These are phyloP conservation scores for Phytophthora litchii DNA, from an alignment of 352 stramenopile genomes.

Conservation along the genomic window DNA sequence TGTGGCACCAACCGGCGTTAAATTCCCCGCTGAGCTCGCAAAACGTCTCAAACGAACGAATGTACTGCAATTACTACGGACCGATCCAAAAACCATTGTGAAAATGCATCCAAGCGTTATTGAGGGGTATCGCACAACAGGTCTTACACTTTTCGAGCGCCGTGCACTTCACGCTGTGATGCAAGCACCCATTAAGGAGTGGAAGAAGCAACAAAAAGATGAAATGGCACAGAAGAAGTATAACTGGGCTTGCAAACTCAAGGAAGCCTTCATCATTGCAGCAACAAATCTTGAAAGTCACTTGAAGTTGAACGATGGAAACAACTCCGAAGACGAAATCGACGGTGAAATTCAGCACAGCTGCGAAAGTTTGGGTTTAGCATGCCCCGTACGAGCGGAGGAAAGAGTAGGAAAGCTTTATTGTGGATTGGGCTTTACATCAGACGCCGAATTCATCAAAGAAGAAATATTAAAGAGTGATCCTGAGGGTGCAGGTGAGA, in stretches of 20 bases:
- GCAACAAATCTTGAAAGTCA: constrained; percentile 39
- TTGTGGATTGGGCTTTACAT: constrained; percentile 56
- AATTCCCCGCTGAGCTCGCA: constrained; percentile 70
- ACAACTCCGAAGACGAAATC: neutral
- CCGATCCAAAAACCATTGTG: constrained; percentile 71
- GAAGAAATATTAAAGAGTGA: constrained; percentile 79
- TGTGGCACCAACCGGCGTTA: constrained; percentile 60
- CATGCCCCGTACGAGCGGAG: constrained; percentile 62
- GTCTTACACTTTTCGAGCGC: constrained; percentile 85
- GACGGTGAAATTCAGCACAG: constrained; percentile 17
- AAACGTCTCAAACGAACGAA: constrained; percentile 91
- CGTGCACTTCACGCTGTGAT: constrained; percentile 85
- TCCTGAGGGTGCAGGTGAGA: constrained; percentile 62
- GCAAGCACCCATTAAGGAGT: constrained; percentile 54
- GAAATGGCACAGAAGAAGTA: constrained; percentile 84
- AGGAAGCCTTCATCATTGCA: constrained; percentile 55
- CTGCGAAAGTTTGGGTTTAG: constrained; percentile 48
- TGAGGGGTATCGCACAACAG: constrained; percentile 60
- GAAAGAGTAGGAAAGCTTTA: constrained; percentile 53
- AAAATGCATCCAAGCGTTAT: constrained; percentile 87
- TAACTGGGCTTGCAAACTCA: constrained; percentile 84
- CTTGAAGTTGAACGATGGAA: constrained; percentile 16
- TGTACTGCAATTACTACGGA: constrained; percentile 80
- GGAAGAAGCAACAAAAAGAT: constrained; percentile 82
- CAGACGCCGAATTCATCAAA: constrained; percentile 44